Base-by-base conservation (phyloP, 257 asterid genomes). In the Solanum sejunctum region DNA sequence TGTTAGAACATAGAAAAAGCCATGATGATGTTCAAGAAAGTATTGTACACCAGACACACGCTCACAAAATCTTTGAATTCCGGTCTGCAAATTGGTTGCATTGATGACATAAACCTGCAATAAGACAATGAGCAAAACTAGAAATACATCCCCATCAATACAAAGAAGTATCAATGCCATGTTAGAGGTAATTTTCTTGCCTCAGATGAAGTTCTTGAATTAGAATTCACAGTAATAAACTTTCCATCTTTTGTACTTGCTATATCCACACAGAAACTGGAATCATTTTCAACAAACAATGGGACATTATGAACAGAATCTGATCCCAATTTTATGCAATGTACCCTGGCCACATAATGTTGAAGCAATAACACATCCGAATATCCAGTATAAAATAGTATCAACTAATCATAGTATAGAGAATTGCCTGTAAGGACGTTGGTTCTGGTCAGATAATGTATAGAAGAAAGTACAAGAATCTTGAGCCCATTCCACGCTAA, bases 201-300 rank as follows among this genome's bases (percentile, higher is more conserved):
- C 99, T 96, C 99, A 83, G 99, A 96, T 91, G 99, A 95, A 89
- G 97, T 91, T 92, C 99, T 93, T 80, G 99, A 96, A 90, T 93
- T 96, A 84, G 99, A 96, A 88, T 96, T 96, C 93, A 96, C 95
- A 86, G 98, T 96, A 60, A 96, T 88, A 89, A 93, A 96, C 91
- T 96, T 93, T 84, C 97, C 93, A 86, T 96, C 98, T 91, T 95
- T 96, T 79, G 99, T 93, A 89, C 97, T 95, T 84, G 98, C 87
- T 83, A 95, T 95, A 82, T 96, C 98, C 57, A 96, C 89, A 88
- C 98, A 93, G 91, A 92, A 96, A 67, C 91, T 91, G 60, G 98
- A 86, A 90, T 96, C 99, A 78, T 91, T 83, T 87, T 96, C 99
- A 2, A 93, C 92, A 88, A 88, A 88, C 89, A 96, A 86, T 67